These are phyloP conservation scores for Stagonosporopsis rhizophila DNA, from an alignment of 2,329 filamentous ascomycete species.

Conservation along the genomic window DNA sequence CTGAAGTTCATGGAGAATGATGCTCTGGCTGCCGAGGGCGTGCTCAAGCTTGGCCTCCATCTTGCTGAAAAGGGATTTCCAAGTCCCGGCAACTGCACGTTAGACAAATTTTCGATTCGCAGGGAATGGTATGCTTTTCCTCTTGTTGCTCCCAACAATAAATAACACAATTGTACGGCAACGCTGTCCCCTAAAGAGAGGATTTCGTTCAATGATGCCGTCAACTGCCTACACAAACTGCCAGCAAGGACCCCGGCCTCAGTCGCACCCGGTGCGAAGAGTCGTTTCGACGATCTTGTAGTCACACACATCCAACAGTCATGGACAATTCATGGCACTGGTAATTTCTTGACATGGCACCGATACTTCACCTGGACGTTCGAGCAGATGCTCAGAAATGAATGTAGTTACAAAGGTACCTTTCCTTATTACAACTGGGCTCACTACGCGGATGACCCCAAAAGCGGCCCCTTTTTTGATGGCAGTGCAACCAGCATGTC, in stretches of 20 bases:
- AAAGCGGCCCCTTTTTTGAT: slow-evolving; percentile 61
- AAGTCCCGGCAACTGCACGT: background rate
- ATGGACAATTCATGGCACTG: slow-evolving; percentile 36
- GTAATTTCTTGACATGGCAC: slow-evolving; percentile 49
- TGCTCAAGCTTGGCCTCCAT: background rate
- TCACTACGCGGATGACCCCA: slow-evolving; percentile 52
- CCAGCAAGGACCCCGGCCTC: slow-evolving; percentile 30
- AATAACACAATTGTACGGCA: background rate
- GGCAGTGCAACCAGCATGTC: slow-evolving; percentile 58
- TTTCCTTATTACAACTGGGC: slow-evolving; percentile 62
- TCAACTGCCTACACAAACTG: slow-evolving; percentile 38
- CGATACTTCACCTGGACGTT: slow-evolving; percentile 50
- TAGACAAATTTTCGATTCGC: background rate
- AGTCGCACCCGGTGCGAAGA: slow-evolving; percentile 34
- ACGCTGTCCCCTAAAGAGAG: background rate
- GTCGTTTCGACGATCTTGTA: slow-evolving; percentile 44
- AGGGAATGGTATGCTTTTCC: background rate
- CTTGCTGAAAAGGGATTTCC: background rate
- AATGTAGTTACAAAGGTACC: slow-evolving; percentile 51
- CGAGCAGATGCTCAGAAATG: slow-evolving; percentile 50
- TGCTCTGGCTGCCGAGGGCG: background rate
- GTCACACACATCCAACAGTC: slow-evolving; percentile 39
- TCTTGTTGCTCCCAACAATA: background rate
- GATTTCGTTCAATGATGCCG: background rate
- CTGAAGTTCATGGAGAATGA: background rate